A percentile compares a stretch with the other conserved stretches of the same genome.
These are phyloP conservation scores for Dictyostelium discoideum DNA, from an alignment of 78 protist species.

Conservation along the genomic window dicty_2.7 NC_007091.3:1204501-1205000, in stretches of 20 bases:
- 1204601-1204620: neutral
- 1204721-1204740: constrained; percentile 4
- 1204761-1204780: neutral
- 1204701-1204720: neutral
- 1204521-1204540: neutral
- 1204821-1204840: neutral
- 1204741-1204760: constrained; percentile 20
- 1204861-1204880: neutral
- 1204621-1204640: neutral
- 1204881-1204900: neutral
- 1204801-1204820: neutral
- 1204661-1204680: neutral
- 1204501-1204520: neutral
- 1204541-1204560: neutral
- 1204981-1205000: neutral
- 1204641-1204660: constrained; percentile 6
- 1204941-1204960: neutral
- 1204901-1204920: neutral
- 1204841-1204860: neutral
- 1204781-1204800: neutral
- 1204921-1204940: neutral
- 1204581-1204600: neutral
- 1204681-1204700: neutral
- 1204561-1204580: neutral
- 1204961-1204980: neutral